These are phyloP conservation scores for Cryptococcus jaspeensis DNA, from an alignment of 1,284 basidiomycete species.

Conservation along the genomic window DNA sequence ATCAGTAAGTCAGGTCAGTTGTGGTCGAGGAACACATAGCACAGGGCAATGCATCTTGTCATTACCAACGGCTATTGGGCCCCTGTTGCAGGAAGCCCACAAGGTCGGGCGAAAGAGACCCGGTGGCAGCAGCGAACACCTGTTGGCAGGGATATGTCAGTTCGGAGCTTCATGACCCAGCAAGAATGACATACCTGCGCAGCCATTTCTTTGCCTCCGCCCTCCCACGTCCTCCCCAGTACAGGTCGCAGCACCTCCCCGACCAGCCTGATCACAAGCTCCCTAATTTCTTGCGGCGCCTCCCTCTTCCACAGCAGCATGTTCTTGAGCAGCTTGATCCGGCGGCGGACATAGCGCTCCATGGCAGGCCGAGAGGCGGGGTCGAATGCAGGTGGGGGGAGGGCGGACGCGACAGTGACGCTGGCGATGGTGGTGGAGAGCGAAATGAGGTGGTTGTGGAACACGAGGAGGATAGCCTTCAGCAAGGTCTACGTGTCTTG, in stretches of 20 bases:
- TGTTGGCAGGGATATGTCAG: slow-evolving; percentile 2
- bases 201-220: slow-evolving; percentile 72
- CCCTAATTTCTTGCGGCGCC: slow-evolving; percentile 61
- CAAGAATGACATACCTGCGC: slow-evolving; percentile 58
- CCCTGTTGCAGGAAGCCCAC: slow-evolving; percentile 30
- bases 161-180: background rate
- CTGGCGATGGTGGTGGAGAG: slow-evolving; percentile 54
- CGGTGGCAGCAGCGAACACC: slow-evolving; percentile 23
- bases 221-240: slow-evolving; percentile 78
- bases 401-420: slow-evolving; percentile 34
- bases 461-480: slow-evolving; percentile 62
- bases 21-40: too few relatives aligned
- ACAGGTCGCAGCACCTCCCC: slow-evolving; percentile 65
- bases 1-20: background rate
- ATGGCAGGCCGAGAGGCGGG: slow-evolving; percentile 72
- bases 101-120: slow-evolving; percentile 28
- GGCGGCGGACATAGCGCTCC: slow-evolving; percentile 65
- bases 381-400: slow-evolving; percentile 63
- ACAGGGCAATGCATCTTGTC: background rate
- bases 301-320: slow-evolving; percentile 73
- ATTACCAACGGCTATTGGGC: slow-evolving; percentile 17
- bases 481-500: slow-evolving; percentile 59
- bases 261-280: slow-evolving; percentile 62
- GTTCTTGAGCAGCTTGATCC: slow-evolving; percentile 70
- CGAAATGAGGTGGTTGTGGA: slow-evolving; percentile 59